These are phyloP conservation scores for Vaccinium myrtillus DNA, from an alignment of 148 eudicot genomes.

Conservation along the genomic window DNA sequence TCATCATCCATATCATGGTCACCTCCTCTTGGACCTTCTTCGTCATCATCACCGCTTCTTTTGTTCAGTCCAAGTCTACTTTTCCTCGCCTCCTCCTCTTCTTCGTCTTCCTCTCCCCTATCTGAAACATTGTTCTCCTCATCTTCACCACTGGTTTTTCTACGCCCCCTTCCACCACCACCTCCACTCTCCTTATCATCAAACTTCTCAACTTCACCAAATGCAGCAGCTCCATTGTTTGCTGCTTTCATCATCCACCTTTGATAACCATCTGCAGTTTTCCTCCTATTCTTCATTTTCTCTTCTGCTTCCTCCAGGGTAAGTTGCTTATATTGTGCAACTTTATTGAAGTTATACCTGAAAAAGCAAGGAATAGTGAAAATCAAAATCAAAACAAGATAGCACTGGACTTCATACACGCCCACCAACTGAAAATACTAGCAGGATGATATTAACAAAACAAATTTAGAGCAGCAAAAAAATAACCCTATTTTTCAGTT, in stretches of 20 bases:
- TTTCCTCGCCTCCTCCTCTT: constrained; percentile 70
- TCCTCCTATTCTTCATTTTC: constrained; percentile 92
- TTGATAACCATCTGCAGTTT: constrained; percentile 87
- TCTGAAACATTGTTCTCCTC: constrained; percentile 71
- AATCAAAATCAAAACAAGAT: background rate
- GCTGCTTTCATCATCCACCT: constrained; percentile 99
- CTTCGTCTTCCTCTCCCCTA: constrained; percentile 89
- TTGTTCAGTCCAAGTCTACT: constrained; percentile 61
- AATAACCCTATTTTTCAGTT: background rate
- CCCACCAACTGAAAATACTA: background rate
- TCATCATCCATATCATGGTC: constrained; percentile 88
- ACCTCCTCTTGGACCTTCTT: constrained; percentile 87
- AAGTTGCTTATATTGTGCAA: constrained; percentile 85
- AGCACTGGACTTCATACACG: background rate
- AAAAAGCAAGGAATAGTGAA: background rate
- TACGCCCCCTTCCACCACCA: constrained; percentile 71
- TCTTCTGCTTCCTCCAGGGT: constrained; percentile 99
- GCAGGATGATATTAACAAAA: background rate
- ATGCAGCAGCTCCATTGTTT: constrained; percentile 81
- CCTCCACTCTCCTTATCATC: constrained; percentile 55
- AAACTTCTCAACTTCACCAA: constrained; percentile 64
- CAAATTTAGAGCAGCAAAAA: background rate
- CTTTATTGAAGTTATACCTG: constrained; percentile 86
- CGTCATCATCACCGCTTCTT: constrained; percentile 71
- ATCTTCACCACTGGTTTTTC: constrained; percentile 52